Base-by-base conservation (phyloP, 2,329 filamentous ascomycete species). In the Penicillium fuscoglaucum region DNA sequence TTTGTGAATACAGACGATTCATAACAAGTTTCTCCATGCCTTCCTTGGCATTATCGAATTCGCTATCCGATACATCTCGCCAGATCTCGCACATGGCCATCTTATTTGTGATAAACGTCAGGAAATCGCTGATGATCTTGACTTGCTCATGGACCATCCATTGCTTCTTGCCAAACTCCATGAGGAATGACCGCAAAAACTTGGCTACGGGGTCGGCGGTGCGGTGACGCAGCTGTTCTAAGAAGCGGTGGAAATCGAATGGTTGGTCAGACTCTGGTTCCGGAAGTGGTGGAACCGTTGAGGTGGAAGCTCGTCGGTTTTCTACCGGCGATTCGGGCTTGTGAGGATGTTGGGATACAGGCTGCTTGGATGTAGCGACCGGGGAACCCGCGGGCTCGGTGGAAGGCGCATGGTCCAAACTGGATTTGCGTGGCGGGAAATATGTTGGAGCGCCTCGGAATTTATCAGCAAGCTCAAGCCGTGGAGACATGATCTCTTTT, bases 131-230 rank as follows among this genome's bases (percentile, higher is more conserved):
- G 61, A 99, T 96, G 62, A 99, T 98, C 78, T 99, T 99, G 72
- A 98, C 95, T 75, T 99, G 95, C 77, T 99, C 95, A 73, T 99
- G 95, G 7, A 97, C 95, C 90, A 96, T 96, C 95, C 95, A 99
- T 76, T 98, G 95, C 66, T 93, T 91, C 79, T 98, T 99, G 37
- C 87, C 91, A 76, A 99, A 99, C 74, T 99, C 96, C 49, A 87
- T 87, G 31, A 99, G 79, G 69, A 99, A 99, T 0, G 95, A 98
- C 64, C 96, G 90, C 46, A 99, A 82, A 71, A 97, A 99, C 63
- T 93, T 90, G 6, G 96, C 96, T 2, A 99, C 93, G 1, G 96
- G 95, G 69, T 99, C 96, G n/a, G 95, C 96, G 58, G 96, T 96
- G 65, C 93, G 91, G 76, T 99, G 95, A 60, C 95, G 89, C 33